These are phyloP conservation scores for Priceomyces carsonii DNA, from an alignment of 805 yeast genomes.

Conservation along the genomic window DNA sequence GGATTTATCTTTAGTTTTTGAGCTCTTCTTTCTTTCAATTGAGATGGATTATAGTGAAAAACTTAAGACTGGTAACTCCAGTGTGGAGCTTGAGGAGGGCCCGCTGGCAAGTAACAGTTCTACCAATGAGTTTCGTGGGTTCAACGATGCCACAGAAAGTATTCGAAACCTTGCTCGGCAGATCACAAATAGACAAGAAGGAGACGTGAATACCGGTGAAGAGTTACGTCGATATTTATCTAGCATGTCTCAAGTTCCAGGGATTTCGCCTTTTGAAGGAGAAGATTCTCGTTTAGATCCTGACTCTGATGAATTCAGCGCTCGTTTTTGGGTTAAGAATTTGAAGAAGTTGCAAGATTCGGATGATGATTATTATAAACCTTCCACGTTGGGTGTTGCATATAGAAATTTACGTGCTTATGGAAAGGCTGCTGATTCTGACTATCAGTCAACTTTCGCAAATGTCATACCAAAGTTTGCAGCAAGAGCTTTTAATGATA, in stretches of 20 bases:
- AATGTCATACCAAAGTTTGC: conserved; percentile 37
- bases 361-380: conserved; percentile 65
- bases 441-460: conserved; percentile 60
- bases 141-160: conserved; percentile 33
- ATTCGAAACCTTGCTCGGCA: conserved; percentile 47
- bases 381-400: conserved; percentile 58
- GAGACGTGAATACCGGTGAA: conserved; percentile 14
- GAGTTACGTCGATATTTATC: conserved; percentile 41
- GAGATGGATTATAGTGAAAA: no score
- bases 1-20: no score
- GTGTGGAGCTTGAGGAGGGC: no score
- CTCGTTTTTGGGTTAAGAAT: conserved; percentile 69
- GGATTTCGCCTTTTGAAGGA: conserved; percentile 37
- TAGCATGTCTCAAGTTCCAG: conserved; percentile 55
- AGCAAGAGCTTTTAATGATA: conserved; percentile 15
- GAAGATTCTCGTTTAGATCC: conserved; percentile 56
- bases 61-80: no score
- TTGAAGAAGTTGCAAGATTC: conserved; percentile 51
- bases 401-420: conserved; percentile 59
- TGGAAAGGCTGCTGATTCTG: conserved; percentile 69
- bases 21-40: no score
- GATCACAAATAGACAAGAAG: conserved; percentile 22
- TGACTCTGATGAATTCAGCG: conserved; percentile 53
- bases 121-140: conserved; percentile 32
- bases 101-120: no score